Conservation (phyloP, 2,329 filamentous ascomycete species). For the Aspergillus flavus region DNA sequence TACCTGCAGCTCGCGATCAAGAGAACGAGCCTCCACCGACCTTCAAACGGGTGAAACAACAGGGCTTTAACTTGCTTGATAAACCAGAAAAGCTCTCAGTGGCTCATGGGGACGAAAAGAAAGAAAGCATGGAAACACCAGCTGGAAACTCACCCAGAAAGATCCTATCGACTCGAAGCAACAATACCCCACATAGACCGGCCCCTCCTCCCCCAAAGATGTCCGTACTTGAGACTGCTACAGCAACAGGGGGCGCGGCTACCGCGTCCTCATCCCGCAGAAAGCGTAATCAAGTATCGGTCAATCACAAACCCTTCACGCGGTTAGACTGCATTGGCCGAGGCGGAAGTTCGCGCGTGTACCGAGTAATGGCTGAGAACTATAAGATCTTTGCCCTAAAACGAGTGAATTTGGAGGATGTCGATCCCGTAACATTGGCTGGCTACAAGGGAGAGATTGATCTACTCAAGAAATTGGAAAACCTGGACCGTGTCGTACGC, state of each 20-base stretch:
- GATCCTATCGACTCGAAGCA: conserved; percentile 57
- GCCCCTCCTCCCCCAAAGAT: conserved; percentile 91
- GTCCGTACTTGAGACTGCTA: conserved; percentile 91
- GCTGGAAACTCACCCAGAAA: conserved; percentile 48
- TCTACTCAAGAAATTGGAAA: conserved; percentile 76
- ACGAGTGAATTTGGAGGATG: conserved; percentile 85
- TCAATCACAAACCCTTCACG: conserved; percentile 91
- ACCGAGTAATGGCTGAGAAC: conserved; percentile 95
- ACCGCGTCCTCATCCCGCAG: conserved; percentile 72
- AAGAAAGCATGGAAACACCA: conserved; percentile 47
- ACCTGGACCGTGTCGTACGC: conserved; percentile 86
- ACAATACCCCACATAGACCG: conserved; percentile 75
- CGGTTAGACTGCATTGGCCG: conserved; percentile 87
- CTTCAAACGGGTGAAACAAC: conserved; percentile 64
- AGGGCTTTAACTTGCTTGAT: conserved; percentile 57
- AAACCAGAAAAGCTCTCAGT: conserved; percentile 59
- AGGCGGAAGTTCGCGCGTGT: conserved; percentile 92
- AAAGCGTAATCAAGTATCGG: conserved; percentile 78
- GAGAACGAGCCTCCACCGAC: conserved; percentile 79
- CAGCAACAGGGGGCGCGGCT: conserved; percentile 76
- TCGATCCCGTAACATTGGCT: conserved; percentile 78
- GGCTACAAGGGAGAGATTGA: conserved; percentile 97
- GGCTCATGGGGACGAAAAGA: conserved; percentile 51
- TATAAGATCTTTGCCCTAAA: conserved; percentile 95
- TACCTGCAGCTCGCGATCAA: conserved; percentile 72